phyloP scores from a whole-genome alignment of 306 rosid species.

The Trifolium repens region DNA sequence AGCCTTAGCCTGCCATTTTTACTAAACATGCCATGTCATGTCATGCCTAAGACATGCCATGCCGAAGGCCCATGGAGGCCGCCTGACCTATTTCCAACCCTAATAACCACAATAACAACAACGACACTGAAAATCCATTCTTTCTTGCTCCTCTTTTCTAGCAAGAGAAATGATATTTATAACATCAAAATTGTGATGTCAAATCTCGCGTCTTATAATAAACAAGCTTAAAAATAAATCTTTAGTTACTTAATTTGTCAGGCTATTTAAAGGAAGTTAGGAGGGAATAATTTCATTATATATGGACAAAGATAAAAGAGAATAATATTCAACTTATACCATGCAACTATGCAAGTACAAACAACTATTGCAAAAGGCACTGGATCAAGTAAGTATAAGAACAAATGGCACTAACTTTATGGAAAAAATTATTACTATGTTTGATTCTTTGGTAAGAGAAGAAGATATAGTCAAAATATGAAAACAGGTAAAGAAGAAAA shows the following conservation, averaged over 20 bases:
- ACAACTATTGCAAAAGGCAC: slow-evolving; percentile 6
- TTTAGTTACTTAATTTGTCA: slow-evolving; percentile 8
- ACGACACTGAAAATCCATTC: no score
- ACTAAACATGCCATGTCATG: no score
- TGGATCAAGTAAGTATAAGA: slow-evolving; percentile 22
- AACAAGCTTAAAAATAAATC: no score
- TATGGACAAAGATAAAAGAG: slow-evolving; percentile 24
- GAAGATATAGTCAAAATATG: slow-evolving; percentile 27
- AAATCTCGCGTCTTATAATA: no score
- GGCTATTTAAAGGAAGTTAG: slow-evolving; percentile 2
- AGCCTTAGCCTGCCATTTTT: no score
- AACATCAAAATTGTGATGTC: no score
- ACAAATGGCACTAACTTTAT: slow-evolving; percentile 29
- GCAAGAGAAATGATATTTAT: no score
- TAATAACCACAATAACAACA: no score
- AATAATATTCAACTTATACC: slow-evolving; percentile 47
- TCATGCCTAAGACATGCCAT: no score
- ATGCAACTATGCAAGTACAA: slow-evolving; percentile 40
- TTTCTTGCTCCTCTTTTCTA: no score
- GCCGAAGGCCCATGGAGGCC: no score
- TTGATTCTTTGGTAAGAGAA: slow-evolving; percentile 46
- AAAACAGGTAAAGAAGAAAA: not conserved
- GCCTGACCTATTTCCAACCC: no score
- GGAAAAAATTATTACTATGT: slow-evolving; percentile 58
- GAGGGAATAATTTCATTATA: slow-evolving; percentile 34